Evolutionary conservation across 495 filamentous ascomycete genomes (phyloP), one percentile per base, ranked within the genome.

Genomic region (Talaromyces trachyspermus): DNA sequence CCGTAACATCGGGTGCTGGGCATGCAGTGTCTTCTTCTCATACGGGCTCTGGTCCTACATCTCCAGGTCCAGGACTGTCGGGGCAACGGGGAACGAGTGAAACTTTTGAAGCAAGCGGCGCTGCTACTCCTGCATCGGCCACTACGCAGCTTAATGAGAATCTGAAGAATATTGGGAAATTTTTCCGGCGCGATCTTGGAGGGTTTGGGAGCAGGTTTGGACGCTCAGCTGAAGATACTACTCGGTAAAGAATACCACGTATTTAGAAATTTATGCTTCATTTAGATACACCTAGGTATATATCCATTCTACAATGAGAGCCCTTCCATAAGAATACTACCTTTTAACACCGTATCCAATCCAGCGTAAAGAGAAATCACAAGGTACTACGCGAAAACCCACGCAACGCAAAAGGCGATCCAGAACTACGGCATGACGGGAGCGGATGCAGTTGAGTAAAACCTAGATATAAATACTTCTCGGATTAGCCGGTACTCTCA

Each of bases 141-240:
- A 64, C 75, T 5, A 75, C 70, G 3, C 85, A 84, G 32, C 71
- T 95, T 46, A 91, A 95, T 55, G 89, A 94, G 66, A 95, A 95
- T 63, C 56, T 95, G 64, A 88, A 85, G 74, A 95, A 86, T 63
- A 85, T 98, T 61, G 92, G 92, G 2, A 95, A 92, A 65, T 95
- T 98, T 67, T 97, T 98, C 69, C 79, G 84, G 41, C 66, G 91
- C 45, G 92, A 98, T 69, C 77, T 91, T 24, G 85, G 88, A 29
- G 83, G 84, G 2, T 81, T 97, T 63, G 84, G 87, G 8, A 79
- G 84, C 8, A 68, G 86, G 51, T 89, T 92, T 64, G 78, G 75
- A 1, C 57, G 65, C 20, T 55, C 61, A 8, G 52, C 55, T 18
- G 68, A 71, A 33, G 70, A 71, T 56, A 25, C 32, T 46, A 37